These are phyloP conservation scores for Colletotrichum agaves DNA, from an alignment of 2,329 filamentous ascomycete genomes.

Conservation along the genomic window DNA sequence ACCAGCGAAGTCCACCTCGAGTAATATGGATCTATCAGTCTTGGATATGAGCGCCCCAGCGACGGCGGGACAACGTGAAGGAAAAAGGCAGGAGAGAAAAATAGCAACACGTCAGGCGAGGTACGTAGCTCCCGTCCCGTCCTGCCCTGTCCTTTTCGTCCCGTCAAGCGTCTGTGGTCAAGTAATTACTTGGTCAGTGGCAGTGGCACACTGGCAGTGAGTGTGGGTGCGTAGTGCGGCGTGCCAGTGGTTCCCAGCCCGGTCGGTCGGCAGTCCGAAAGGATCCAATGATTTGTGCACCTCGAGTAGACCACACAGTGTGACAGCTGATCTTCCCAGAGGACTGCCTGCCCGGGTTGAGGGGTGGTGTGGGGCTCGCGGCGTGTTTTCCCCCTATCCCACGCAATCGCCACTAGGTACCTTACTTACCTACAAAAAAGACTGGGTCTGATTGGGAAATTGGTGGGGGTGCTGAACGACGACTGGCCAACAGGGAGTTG, in stretches of 20 bases:
- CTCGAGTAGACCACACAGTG: background rate
- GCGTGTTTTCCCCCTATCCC: constrained; percentile 26
- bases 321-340: background rate
- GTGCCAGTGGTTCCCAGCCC: background rate
- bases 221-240: background rate
- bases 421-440: too few relatives aligned
- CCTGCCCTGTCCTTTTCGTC: background rate
- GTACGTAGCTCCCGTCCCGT: constrained; percentile 14
- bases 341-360: background rate
- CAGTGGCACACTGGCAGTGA: background rate
- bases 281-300: background rate
- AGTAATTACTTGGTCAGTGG: background rate
- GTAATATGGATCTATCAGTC: constrained; percentile 36
- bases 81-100: constrained; percentile 30
- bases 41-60: constrained; percentile 35
- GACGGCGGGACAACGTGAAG: constrained; percentile 37
- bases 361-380: background rate
- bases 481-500: constrained; percentile 36
- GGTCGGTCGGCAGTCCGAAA: constrained; percentile 22
- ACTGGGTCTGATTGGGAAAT: constrained; percentile 35
- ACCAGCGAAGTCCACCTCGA: constrained; percentile 27
- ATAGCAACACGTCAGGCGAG: constrained; percentile 4
- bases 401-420: constrained; percentile 34
- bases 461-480: constrained; percentile 27
- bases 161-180: background rate